Base-by-base conservation (phyloP, 2,329 filamentous ascomycete species). In the Colletotrichum euphorbiae region DNA sequence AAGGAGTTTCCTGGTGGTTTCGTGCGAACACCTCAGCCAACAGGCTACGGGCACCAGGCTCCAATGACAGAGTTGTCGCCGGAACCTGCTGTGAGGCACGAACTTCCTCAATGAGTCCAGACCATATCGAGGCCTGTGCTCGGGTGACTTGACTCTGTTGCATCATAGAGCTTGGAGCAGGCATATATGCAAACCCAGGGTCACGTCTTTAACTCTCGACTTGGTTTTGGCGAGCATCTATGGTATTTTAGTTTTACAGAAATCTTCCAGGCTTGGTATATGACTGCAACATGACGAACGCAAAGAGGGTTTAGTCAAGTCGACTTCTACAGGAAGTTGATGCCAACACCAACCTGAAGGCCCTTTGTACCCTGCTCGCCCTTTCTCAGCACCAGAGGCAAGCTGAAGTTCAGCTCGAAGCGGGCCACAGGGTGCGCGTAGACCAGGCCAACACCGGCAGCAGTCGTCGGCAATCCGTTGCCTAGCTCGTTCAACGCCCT, bases 401-500 rank as follows among this genome's bases (percentile, higher is more conserved):
- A 79, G 74, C 92, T 94, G 77, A 99, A 97, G 80, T 99, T 99
- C 73, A 99, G 84, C 82, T 99, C 96, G 71, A 99, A 98, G 63
- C 96, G 84, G 11, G 96, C 96, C 19, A 95, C 91, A 0, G 94
- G 94, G 75, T 98, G 95, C 3, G 94, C 96, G 77, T 99, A 99
- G 1, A 99, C 94, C 21, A 99, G 82, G 0, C 96, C 96, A 12
- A 98, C 81, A 28, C 96, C 96, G 1, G 93, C 95, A 2, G 95
- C 91, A 38, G 94, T 84, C 77, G 93, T 98, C 0, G 96, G 96
- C 31, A 94, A 79, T 4, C 93, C 93, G 60, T 90, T 91, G 19
- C 85, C 83, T 15, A 98, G 80, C 69, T 95, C 91, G 5, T 83
- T 84, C 12, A 97, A 75, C 0, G 94, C 93, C 36, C 80, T 79